Evolutionary conservation across 2,329 filamentous ascomycete genomes (phyloP).

Genomic region (Onygenales sp.): DNA sequence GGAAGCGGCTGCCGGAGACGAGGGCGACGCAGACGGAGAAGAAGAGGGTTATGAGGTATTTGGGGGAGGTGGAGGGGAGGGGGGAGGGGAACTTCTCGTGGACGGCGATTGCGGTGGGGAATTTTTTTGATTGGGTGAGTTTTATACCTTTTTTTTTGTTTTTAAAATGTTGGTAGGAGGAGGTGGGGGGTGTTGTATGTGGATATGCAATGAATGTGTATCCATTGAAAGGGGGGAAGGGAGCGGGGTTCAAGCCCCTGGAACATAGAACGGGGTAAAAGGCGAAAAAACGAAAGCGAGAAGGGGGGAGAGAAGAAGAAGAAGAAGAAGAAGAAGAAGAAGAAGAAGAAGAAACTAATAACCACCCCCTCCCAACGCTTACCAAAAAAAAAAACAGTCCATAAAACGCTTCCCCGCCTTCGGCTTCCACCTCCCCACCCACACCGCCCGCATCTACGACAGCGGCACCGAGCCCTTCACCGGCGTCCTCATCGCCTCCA

Average conservation of each 20-base stretch:
- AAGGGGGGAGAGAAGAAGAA: not conserved
- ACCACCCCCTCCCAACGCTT: not conserved
- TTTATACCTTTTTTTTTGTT: not conserved
- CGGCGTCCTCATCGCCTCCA: slow-evolving; percentile 11
- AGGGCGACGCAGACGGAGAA: slow-evolving; percentile 8
- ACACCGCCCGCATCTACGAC: slow-evolving; percentile 18
- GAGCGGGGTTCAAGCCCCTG: not conserved
- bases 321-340: not conserved
- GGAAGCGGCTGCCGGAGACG: slow-evolving; percentile 1
- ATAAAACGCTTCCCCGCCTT: slow-evolving; percentile 18
- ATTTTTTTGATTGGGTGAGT: slow-evolving; percentile 10
- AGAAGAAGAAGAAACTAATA: too few relatives aligned
- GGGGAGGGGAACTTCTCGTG: slow-evolving; percentile 5
- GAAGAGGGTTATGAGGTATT: slow-evolving; percentile 6
- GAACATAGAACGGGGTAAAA: too few relatives aligned
- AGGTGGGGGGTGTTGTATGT: too few relatives aligned
- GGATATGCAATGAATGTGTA: not conserved
- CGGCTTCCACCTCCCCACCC: slow-evolving; percentile 21
- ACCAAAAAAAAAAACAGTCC: not conserved
- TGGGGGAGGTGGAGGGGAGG: slow-evolving; percentile 11
- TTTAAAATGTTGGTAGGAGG: too few relatives aligned
- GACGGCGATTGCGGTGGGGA: slow-evolving; percentile 8
- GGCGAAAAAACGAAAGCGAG: not conserved
- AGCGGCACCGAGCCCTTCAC: slow-evolving; percentile 10
- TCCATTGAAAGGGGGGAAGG: not conserved